Conservation (phyloP, 148 eudicot species). For the Gaultheria prostrata region DNA sequence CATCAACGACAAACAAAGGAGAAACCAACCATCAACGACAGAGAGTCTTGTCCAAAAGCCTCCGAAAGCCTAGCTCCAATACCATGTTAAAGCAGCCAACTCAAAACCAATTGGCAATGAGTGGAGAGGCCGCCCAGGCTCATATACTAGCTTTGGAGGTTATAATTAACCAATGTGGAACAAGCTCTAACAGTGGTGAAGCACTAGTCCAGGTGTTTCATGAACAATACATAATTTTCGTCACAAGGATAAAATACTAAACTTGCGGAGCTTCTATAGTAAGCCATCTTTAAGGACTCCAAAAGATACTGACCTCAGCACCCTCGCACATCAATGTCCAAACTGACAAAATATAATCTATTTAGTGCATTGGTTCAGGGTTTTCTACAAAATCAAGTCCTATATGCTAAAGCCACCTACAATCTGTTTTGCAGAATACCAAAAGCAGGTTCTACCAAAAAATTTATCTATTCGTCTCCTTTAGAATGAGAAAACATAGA, state of each 20-base stretch:
- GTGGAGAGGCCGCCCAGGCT: no score
- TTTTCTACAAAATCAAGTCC: neutral
- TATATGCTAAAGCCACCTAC: neutral
- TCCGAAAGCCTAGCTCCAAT: no score
- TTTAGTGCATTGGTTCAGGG: no score
- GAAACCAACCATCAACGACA: no score
- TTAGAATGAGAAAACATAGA: neutral
- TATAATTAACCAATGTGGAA: no score
- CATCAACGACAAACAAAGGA: no score
- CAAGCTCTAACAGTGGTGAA: no score
- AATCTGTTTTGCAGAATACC: neutral
- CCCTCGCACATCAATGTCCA: neutral
- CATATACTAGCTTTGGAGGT: no score
- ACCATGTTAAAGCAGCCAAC: no score
- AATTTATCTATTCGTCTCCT: neutral
- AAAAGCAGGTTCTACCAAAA: neutral
- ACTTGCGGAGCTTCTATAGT: neutral
- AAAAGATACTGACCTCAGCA: neutral
- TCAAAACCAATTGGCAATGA: no score
- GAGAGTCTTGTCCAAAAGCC: no score
- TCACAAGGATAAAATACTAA: neutral
- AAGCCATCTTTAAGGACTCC: conserved; percentile 2
- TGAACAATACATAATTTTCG: neutral
- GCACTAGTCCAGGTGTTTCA: neutral
- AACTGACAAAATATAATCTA: no score